Evolutionary conservation across 2,329 filamentous ascomycete species (phyloP), one percentile per base, ranked within the genome.

Genomic region (Botrytis deweyae): DNA sequence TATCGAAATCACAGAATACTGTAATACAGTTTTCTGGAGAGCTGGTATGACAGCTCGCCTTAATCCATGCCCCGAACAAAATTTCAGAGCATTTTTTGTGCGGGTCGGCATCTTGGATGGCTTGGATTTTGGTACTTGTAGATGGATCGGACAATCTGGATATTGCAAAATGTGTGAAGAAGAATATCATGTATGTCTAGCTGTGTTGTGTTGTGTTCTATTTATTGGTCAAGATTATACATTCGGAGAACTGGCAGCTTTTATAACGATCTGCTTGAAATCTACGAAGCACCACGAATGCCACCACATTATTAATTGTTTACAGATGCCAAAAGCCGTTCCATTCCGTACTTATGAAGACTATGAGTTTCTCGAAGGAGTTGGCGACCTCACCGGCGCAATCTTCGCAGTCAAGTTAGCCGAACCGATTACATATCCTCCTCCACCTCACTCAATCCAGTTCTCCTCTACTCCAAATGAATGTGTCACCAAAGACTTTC

Each of bases 1-100:
- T 58, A 74, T 77, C 36, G 73, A 76, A 25, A 64, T 76, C 44
- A 25, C 33, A 9, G 42, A 61, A 46, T 76, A 68, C 46, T 77
- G 75, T 52, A 64, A 44, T 16, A 36, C 49, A 16, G 61, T 46
- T 29, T 52, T 73, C 22, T 76, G 73, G 73, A 71, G 49, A 29
- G 73, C 73, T 3, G 75, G 73, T 9, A 72, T 75, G 59, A 69
- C 62, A 44, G 38, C n/a, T 61, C 33, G 33, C 29, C 69, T 69
- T n/a, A 44, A 33, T n/a, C 70, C 70, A 55, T 72, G 65, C 29
- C 63, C 61, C 14, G 67, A 73, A 61, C 42, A 72, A 20, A 64
- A 59, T 22, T 73, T 73, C 29, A 52, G 46, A 33, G 52, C 36
- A 25, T 69, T 63, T 44, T 59, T 63, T 33, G 36, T 72, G 36